These are phyloP conservation scores for Peziza echinospora DNA, from an alignment of 495 filamentous ascomycete genomes.

Conservation along the genomic window DNA sequence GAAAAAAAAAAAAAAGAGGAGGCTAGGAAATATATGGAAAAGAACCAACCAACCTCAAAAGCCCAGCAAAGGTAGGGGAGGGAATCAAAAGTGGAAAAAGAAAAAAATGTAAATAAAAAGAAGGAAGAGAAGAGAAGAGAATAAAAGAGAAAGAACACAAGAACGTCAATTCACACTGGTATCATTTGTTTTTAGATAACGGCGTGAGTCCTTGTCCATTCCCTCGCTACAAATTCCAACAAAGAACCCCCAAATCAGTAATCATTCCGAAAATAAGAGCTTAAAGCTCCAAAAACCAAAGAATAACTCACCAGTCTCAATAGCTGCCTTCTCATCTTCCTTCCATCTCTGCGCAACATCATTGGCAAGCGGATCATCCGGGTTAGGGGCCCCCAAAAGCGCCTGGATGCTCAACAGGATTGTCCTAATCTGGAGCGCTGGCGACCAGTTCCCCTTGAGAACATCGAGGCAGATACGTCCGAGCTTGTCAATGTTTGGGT, in stretches of 20 bases:
- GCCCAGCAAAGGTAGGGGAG: too few relatives aligned
- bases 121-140: too few relatives aligned
- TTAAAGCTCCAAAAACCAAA: not conserved
- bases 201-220: slow-evolving; percentile 18
- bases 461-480: slow-evolving; percentile 96
- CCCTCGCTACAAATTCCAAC: slow-evolving; percentile 9
- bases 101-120: too few relatives aligned
- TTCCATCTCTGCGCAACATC: slow-evolving; percentile 98
- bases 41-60: too few relatives aligned
- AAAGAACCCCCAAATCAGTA: too few relatives aligned
- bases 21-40: too few relatives aligned
- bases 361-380: slow-evolving; percentile 87
- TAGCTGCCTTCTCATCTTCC: slow-evolving; percentile 77
- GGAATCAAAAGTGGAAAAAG: too few relatives aligned
- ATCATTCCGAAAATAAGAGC: not conserved
- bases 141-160: too few relatives aligned
- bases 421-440: slow-evolving; percentile 89
- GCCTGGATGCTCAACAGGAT: slow-evolving; percentile 96
- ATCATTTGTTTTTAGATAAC: slow-evolving; percentile 8
- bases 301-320: slow-evolving; percentile 15
- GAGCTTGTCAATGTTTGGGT: slow-evolving; percentile 95
- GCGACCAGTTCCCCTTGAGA: slow-evolving; percentile 98
- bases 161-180: not conserved
- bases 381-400: slow-evolving; percentile 85
- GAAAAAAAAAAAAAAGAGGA: too few relatives aligned